These are phyloP conservation scores for Breynia disticha DNA, from an alignment of 441 rosid genomes.

Conservation along the genomic window DNA sequence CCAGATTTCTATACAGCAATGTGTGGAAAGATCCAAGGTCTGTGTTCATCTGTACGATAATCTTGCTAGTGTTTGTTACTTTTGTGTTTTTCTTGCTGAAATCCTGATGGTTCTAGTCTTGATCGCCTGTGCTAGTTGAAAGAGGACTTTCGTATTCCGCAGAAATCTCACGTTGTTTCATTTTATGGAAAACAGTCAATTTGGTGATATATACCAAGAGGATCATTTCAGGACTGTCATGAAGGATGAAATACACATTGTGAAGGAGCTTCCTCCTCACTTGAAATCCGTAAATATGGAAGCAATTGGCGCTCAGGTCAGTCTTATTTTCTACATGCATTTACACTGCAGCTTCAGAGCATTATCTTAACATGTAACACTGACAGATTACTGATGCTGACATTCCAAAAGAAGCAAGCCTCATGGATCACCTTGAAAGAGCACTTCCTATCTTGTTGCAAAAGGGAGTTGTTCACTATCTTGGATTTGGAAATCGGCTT, in stretches of 20 bases:
- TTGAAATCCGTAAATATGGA: constrained; percentile 45
- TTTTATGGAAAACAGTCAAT: constrained; percentile 49
- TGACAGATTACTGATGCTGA: constrained; percentile 74
- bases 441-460: constrained; percentile 53
- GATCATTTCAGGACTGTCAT: constrained; percentile 47
- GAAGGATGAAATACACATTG: constrained; percentile 53
- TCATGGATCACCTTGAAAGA: constrained; percentile 41
- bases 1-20: constrained; percentile 84
- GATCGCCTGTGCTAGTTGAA: neutral
- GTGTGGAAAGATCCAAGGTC: constrained; percentile 97
- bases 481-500: constrained; percentile 86
- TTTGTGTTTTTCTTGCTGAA: constrained; percentile 1
- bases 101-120: no score
- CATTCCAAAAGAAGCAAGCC: constrained; percentile 77
- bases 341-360: neutral
- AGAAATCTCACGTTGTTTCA: constrained; percentile 5
- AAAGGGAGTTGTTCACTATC: constrained; percentile 72
- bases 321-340: constrained; percentile 7
- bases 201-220: constrained; percentile 78
- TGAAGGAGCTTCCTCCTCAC: constrained; percentile 70
- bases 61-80: no score
- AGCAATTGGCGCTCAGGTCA: constrained; percentile 56
- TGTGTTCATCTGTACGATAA: constrained; percentile 13
- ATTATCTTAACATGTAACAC: constrained; percentile 2
- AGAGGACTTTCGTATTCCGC: neutral